Base-by-base conservation (phyloP, 2,329 filamentous ascomycete species). In the Penicillium sp. region DNA sequence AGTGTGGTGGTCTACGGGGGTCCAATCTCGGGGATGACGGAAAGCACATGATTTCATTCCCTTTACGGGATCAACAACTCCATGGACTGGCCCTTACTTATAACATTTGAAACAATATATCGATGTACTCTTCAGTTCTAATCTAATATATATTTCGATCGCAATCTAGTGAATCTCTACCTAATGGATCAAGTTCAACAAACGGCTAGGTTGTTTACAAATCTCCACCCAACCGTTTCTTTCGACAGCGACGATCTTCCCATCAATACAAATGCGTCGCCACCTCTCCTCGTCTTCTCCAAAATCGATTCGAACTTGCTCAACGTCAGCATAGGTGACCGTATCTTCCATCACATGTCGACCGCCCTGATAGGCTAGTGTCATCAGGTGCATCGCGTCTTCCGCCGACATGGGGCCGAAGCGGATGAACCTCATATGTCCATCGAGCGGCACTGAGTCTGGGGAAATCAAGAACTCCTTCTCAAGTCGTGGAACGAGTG, bases 261-360 rank as follows among this genome's bases (percentile, higher is more conserved):
- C 91, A 67, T 97, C 91, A n/a, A 97, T 76, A 65, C 91, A 97
- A 13, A 95, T 79, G 62, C 90, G 81, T 53, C 91, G 77, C 89
- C 89, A 96, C 45, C 82, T 74, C 48, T 68, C 65, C 22, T 64
- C 52, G 1, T 79, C 73, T 61, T 93, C 87, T 1, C 72, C 55
- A 32, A 88, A 82, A 15, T 79, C 76, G 41, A 96, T 81, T 51
- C 71, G 75, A 17, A 95, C 57, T 45, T 79, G 79, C 2, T 85
- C 79, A 6, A 93, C 76, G 47, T 80, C 77, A 17, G 85, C 79
- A 64, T 96, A 96, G 0, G 76, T 76, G 1, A 96, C 84, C 15
- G 65, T 60, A 17, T 75, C 67, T 39, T 81, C 73, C 1, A 66
- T 57, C 1, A 81, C 74, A 63, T 84, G 80, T 49, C 72, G 69